A percentile compares a stretch with the other conserved stretches of the same genome.
These are phyloP conservation scores for Pseudotulostoma volvatum DNA, from an alignment of 495 filamentous ascomycete species.

Conservation along the genomic window DNA sequence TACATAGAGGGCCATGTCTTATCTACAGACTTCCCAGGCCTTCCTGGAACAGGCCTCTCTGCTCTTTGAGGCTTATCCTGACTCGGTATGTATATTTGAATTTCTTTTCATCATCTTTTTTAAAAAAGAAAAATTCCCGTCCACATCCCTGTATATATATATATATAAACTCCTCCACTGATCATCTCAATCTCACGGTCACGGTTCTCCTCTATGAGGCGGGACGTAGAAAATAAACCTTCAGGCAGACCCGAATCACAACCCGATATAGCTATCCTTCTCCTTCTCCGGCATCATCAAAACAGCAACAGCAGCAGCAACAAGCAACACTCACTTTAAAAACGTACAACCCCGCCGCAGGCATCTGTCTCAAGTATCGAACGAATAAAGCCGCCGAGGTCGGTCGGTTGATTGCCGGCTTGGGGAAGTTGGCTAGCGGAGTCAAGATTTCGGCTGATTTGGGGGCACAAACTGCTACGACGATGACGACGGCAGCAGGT, in stretches of 20 bases:
- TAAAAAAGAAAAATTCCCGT: constrained; percentile 4
- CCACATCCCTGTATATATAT: constrained; percentile 5
- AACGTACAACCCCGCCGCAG: constrained; percentile 72
- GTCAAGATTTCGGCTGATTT: constrained; percentile 43
- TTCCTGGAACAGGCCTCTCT: constrained; percentile 48
- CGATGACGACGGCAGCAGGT: constrained; percentile 10
- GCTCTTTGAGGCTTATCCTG: constrained; percentile 46
- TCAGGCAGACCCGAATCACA: constrained; percentile 60
- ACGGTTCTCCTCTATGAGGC: too few relatives aligned
- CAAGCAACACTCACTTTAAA: constrained; percentile 66
- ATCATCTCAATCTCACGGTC: too few relatives aligned
- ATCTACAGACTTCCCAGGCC: constrained; percentile 40
- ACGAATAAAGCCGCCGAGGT: constrained; percentile 89
- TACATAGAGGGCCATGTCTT: too few relatives aligned
- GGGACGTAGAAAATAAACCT: too few relatives aligned
- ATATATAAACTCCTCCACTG: too few relatives aligned
- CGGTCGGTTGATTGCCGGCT: constrained; percentile 52
- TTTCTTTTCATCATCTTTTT: constrained; percentile 1
- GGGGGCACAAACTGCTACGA: constrained; percentile 14
- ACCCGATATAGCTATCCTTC: constrained; percentile 64
- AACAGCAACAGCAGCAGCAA: constrained; percentile 27
- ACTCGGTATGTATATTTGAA: constrained; percentile 40
- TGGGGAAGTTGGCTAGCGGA: constrained; percentile 48
- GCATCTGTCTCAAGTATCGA: constrained; percentile 73
- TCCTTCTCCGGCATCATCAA: constrained; percentile 10